Conservation (phyloP, 164 flowering plant species). For the Vitis labrusca region DNA sequence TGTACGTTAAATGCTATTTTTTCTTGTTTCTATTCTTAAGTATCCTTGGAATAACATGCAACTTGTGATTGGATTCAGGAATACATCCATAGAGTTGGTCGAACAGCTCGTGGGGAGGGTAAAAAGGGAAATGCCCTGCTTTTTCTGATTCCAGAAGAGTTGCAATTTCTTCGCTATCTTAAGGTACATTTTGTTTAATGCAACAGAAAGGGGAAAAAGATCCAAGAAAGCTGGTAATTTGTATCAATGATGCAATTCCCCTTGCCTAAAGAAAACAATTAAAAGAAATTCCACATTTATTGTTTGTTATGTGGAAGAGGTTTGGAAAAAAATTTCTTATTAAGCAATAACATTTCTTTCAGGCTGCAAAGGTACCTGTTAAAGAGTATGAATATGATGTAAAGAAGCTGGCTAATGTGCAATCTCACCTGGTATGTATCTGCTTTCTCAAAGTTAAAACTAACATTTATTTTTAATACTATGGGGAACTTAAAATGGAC, state of each 20-base stretch:
- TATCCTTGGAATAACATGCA: neutral
- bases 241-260: neutral
- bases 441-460: neutral
- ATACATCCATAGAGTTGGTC: slow-evolving; percentile 95
- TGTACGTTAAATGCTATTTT: neutral
- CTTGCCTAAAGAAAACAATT: neutral
- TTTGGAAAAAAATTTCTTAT: neutral
- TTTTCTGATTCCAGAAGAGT: slow-evolving; percentile 86
- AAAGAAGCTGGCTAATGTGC: slow-evolving; percentile 78
- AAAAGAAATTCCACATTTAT: too few species aligned
- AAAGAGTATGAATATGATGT: slow-evolving; percentile 72
- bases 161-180: slow-evolving; percentile 76
- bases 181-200: slow-evolving; percentile 47
- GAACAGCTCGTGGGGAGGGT: slow-evolving; percentile 99
- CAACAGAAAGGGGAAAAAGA: too few species aligned
- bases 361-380: slow-evolving; percentile 87
- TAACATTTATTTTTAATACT: neutral
- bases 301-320: too few species aligned
- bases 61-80: slow-evolving; percentile 48
- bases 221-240: too few species aligned
- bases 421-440: slow-evolving; percentile 69
- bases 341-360: slow-evolving; percentile 12
- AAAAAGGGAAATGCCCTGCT: slow-evolving; percentile 84
- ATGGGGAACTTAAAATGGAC: neutral
- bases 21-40: neutral